These are phyloP conservation scores for Excoecaria agallocha DNA, from an alignment of 345 rosid genomes.

Conservation along the genomic window DNA sequence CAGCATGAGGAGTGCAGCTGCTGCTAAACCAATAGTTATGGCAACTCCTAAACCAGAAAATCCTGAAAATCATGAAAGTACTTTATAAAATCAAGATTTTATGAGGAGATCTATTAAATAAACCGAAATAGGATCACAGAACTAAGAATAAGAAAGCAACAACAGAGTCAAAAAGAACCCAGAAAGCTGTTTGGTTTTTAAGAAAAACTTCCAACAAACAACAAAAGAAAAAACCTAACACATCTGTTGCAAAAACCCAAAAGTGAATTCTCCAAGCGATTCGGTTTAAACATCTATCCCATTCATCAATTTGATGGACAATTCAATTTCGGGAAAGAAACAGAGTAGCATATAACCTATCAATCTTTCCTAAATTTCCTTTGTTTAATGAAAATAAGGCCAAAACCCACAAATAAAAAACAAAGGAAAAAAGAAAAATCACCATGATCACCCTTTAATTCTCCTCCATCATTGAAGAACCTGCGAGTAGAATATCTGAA, in stretches of 20 bases:
- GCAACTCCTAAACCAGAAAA: slow-evolving; percentile 23
- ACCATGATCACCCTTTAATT: slow-evolving; percentile 28
- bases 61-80: slow-evolving; percentile 14
- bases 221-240: neutral
- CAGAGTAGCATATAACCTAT: neutral
- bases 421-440: neutral
- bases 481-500: slow-evolving; percentile 42
- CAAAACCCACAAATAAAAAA: neutral
- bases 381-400: neutral
- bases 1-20: slow-evolving; percentile 35
- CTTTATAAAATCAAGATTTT: neutral
- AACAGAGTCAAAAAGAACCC: neutral
- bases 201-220: neutral
- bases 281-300: neutral
- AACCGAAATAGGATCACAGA: neutral
- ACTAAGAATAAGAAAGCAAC: neutral
- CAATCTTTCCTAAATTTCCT: neutral
- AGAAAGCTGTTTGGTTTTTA: neutral
- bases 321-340: neutral
- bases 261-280: neutral
- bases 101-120: neutral
- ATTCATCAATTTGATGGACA: too few species aligned
- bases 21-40: slow-evolving; percentile 31
- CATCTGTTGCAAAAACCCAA: neutral
- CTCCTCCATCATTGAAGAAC: slow-evolving; percentile 24